Conservation (phyloP, 345 rosid species). For the Brassica cretica region DNA sequence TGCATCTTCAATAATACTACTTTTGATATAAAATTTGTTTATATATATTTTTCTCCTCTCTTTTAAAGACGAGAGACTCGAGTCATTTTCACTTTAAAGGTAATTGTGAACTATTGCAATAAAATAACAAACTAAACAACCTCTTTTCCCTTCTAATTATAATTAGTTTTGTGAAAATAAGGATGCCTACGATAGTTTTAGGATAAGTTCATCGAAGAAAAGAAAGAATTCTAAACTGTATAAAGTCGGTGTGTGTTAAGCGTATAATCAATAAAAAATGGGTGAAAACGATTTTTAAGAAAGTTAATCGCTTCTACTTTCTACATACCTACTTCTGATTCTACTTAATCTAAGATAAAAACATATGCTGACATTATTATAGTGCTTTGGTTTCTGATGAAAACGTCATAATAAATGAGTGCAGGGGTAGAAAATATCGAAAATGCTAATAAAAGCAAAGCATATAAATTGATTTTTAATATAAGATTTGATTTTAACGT, state of each 20-base stretch:
- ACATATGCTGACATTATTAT: background rate
- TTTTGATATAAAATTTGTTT: slow-evolving; percentile 3
- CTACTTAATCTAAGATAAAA: background rate
- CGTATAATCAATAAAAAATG: background rate
- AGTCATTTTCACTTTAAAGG: slow-evolving; percentile 27
- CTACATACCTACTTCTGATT: background rate
- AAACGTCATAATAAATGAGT: background rate
- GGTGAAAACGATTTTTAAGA: background rate
- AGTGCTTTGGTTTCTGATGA: background rate
- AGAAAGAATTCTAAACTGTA: background rate
- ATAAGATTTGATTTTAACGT: background rate
- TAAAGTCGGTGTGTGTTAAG: background rate
- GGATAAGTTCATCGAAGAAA: background rate
- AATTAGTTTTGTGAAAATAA: background rate
- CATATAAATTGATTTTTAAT: background rate
- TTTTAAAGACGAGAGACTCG: slow-evolving; percentile 7
- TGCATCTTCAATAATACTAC: slow-evolving; percentile 23
- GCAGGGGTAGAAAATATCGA: background rate
- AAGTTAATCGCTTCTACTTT: background rate
- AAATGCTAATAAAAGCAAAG: background rate
- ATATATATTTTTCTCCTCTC: background rate
- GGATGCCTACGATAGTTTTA: background rate
- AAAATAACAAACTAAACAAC: background rate
- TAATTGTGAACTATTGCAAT: slow-evolving; percentile 8
- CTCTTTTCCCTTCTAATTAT: background rate